Evolutionary conservation across 352 stramenopile species (phyloP).

Genomic region (Globisporangium abappressorium): DNA sequence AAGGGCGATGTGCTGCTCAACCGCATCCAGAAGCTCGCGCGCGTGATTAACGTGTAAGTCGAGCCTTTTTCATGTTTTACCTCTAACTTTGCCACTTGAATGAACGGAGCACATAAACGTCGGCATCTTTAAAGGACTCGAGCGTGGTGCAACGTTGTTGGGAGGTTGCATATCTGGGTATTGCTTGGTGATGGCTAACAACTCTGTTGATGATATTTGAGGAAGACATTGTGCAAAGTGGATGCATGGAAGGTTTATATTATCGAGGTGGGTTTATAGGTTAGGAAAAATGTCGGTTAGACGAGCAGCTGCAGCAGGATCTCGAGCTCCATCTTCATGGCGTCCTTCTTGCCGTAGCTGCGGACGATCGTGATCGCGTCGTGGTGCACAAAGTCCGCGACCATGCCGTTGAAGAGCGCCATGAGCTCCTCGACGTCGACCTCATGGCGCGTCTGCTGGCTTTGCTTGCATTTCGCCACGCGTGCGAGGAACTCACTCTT

Average conservation of each 20-base stretch:
- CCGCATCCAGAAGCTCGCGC: conserved; percentile 97
- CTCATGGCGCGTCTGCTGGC: conserved; percentile 28
- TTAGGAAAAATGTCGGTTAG: conserved; percentile 4
- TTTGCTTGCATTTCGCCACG: conserved; percentile 29
- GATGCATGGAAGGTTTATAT: conserved; percentile 2
- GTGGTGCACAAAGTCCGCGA: conserved; percentile 49
- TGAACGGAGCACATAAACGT: not conserved
- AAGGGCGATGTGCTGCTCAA: conserved; percentile 98
- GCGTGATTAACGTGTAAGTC: conserved; percentile 93
- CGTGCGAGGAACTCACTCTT: conserved; percentile 22
- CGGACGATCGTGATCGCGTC: conserved; percentile 69
- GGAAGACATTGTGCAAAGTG: not conserved
- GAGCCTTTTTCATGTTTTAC: not conserved
- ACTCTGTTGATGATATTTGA: not conserved
- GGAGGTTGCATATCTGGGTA: not conserved
- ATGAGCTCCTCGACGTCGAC: conserved; percentile 48
- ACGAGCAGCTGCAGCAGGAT: conserved; percentile 44
- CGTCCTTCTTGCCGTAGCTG: conserved; percentile 59
- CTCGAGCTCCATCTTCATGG: conserved; percentile 57
- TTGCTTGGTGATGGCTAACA: not conserved
- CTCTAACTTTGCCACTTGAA: not conserved
- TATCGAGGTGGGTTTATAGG: not conserved
- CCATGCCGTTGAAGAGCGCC: conserved; percentile 42
- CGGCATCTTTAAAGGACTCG: not conserved
- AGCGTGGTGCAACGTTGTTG: too few species aligned